A percentile compares a stretch with the other conserved stretches of the same genome.
Conservation (phyloP, 495 filamentous ascomycete genomes). For the Penicillium maclennaniae region DNA sequence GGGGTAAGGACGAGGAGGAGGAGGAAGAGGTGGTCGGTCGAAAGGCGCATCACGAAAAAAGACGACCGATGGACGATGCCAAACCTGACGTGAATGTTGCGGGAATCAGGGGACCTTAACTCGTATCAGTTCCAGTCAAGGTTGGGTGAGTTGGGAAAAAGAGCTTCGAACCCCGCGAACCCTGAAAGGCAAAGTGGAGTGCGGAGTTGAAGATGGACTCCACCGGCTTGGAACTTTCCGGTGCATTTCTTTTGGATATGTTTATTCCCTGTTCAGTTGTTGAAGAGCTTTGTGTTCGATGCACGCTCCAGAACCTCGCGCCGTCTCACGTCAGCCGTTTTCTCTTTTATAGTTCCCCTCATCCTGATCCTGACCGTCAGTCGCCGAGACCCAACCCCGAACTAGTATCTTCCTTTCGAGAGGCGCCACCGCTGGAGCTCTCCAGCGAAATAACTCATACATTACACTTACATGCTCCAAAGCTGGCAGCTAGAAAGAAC, state of each 20-base stretch:
- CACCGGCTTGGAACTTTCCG: neutral
- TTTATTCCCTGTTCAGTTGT: no score
- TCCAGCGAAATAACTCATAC: no score
- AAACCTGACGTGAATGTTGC: neutral
- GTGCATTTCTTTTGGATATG: neutral
- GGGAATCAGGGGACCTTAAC: neutral
- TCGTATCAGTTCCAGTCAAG: neutral
- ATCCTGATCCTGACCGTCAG: no score
- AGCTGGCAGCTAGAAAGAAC: slow-evolving; percentile 2
- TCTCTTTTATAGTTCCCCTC: no score
- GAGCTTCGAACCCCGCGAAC: neutral
- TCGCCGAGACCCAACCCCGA: no score
- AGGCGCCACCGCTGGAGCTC: no score
- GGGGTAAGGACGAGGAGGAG: slow-evolving; percentile 21
- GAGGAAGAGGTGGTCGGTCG: slow-evolving; percentile 18
- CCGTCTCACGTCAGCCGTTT: no score
- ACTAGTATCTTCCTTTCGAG: no score
- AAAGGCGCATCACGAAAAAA: slow-evolving; percentile 16
- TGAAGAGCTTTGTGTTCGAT: no score
- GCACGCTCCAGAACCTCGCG: no score
- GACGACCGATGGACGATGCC: neutral
- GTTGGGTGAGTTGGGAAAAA: neutral
- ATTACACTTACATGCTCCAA: no score
- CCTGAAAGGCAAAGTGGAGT: slow-evolving; percentile 1
- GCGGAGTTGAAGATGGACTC: slow-evolving; percentile 2